These are phyloP conservation scores for Papiliotrema laurentii DNA, from an alignment of 1,284 basidiomycete genomes.

Conservation along the genomic window DNA sequence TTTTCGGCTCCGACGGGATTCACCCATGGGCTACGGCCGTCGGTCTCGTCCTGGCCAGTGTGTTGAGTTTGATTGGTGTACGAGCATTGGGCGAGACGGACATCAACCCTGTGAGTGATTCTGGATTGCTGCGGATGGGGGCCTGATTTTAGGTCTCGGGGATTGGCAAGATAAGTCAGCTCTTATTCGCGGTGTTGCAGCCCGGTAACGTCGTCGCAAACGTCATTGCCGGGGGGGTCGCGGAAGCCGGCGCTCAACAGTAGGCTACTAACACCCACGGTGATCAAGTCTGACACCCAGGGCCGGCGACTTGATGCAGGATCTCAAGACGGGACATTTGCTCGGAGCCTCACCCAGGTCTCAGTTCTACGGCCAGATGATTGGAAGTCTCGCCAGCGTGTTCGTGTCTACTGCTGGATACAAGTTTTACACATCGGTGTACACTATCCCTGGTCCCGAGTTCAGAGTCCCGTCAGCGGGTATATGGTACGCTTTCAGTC, in stretches of 20 bases:
- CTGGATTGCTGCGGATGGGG: background rate
- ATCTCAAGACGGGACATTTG: conserved; percentile 91
- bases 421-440: conserved; percentile 78
- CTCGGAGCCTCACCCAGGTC: conserved; percentile 79
- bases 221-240: conserved; percentile 91
- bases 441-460: conserved; percentile 69
- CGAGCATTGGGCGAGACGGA: conserved; percentile 90
- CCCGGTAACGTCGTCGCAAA: conserved; percentile 93
- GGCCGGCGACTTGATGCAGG: conserved; percentile 97
- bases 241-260: conserved; percentile 93
- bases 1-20: conserved; percentile 86
- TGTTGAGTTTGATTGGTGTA: conserved; percentile 83
- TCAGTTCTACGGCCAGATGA: conserved; percentile 82
- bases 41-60: conserved; percentile 74
- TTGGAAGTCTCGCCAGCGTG: conserved; percentile 81
- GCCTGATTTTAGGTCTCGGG: conserved; percentile 62
- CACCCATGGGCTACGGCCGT: conserved; percentile 88
- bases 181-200: conserved; percentile 89
- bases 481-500: conserved; percentile 47
- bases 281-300: conserved; percentile 53
- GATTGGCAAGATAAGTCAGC: conserved; percentile 88
- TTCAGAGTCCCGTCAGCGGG: conserved; percentile 94
- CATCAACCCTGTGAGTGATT: conserved; percentile 64
- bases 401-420: conserved; percentile 84
- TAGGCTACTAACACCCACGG: no score